Conservation (phyloP, 2,329 filamentous ascomycete genomes). For the Colletotrichum musicola region DNA sequence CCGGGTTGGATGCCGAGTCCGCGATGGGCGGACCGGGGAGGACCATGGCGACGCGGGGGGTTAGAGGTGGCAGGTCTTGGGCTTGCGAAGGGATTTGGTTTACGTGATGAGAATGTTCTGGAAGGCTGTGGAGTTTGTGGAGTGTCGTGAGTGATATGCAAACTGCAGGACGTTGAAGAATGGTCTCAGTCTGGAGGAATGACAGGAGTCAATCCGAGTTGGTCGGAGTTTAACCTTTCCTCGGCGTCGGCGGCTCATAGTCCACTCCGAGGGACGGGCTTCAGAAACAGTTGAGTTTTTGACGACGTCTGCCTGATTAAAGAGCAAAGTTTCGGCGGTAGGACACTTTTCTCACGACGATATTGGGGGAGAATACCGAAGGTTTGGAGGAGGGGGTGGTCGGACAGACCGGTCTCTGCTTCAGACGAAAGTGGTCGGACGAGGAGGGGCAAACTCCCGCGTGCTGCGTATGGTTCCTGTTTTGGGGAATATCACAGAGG, state of each 20-base stretch:
- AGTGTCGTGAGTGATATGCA: too few relatives aligned
- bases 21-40: neutral
- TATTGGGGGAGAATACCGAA: neutral
- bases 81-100: neutral
- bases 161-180: too few relatives aligned
- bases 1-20: slow-evolving; percentile 13
- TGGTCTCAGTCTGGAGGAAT: neutral
- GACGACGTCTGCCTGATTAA: neutral
- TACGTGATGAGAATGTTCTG: slow-evolving; percentile 8
- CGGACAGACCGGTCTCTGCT: slow-evolving; percentile 12
- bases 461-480: neutral
- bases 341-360: too few relatives aligned
- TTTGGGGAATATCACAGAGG: too few relatives aligned
- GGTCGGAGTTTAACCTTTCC: too few relatives aligned
- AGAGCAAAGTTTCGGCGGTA: neutral
- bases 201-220: neutral
- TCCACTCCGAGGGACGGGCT: neutral
- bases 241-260: neutral
- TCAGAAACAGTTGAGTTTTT: neutral
- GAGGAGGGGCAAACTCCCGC: neutral
- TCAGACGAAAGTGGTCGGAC: slow-evolving; percentile 28
- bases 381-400: neutral
- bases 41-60: neutral
- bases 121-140: neutral
- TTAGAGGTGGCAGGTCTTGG: neutral